These are phyloP conservation scores for Tagetes patula DNA, from an alignment of 129 eudicot genomes.

Conservation along the genomic window DNA sequence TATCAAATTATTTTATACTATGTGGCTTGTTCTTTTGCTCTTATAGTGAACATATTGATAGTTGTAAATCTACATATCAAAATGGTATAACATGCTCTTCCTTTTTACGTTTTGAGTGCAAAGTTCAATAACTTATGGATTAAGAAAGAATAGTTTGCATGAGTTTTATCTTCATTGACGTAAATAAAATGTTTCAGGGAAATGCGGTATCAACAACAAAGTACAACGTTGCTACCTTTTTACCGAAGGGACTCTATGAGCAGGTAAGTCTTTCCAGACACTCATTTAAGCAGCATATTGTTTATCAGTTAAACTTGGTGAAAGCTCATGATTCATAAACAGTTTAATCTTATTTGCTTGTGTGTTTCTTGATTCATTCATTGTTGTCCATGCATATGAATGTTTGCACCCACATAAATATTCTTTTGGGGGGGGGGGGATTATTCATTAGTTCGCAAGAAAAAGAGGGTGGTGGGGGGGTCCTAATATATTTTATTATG, in stretches of 20 bases:
- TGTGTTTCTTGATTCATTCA: background rate
- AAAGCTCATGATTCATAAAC: constrained; percentile 9
- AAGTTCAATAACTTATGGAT: background rate
- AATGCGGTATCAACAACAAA: constrained; percentile 96
- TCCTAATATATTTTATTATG: background rate
- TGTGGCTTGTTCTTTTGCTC: background rate
- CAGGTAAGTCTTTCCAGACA: constrained; percentile 57
- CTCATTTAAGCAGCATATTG: background rate
- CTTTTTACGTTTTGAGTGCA: background rate
- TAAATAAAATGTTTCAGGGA: constrained; percentile 58
- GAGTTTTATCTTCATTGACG: background rate
- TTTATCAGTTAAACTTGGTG: background rate
- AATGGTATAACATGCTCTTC: constrained; percentile 6
- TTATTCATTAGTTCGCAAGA: background rate
- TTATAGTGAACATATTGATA: background rate
- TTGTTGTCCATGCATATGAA: constrained; percentile 14
- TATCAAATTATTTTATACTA: constrained; percentile 8
- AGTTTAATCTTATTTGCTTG: background rate
- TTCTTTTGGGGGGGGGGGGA: background rate
- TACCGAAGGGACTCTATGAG: constrained; percentile 93
- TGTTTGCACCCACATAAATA: background rate
- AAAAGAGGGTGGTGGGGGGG: background rate
- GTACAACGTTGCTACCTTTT: constrained; percentile 80
- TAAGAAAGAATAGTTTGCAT: constrained; percentile 21
- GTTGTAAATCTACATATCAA: constrained; percentile 8